Base-by-base conservation (phyloP, 1,139 yeast genomes). In the Meyerozyma carpophila region DNA sequence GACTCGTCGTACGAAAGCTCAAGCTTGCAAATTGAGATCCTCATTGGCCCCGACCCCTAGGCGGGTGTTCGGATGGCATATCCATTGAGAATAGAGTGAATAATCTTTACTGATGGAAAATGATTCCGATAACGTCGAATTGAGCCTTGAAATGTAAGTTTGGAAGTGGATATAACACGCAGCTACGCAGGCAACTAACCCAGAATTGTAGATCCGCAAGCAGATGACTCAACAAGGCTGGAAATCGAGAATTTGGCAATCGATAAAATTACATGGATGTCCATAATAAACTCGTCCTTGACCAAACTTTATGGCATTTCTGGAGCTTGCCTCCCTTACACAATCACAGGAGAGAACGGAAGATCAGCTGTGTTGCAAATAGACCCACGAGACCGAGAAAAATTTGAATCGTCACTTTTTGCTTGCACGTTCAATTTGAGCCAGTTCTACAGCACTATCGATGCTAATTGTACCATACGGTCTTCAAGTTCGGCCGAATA, bases 311-410 rank as follows among this genome's bases (percentile, higher is more conserved):
- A 51, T 36, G 54, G 54, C 2, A 27, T 51, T 3, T 11, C 26
- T 10, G 37, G 37, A 8, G 27, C 25, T 10, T 16, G 37, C 6
- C n/a, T 34, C 3, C 37, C 37, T 9, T 34, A 10, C 10, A 18
- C 18, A 4, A 20, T 34, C 26, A 21, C 21, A 18, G 26, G 11
- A 26, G 41, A 3, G 53, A 52, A 4, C 45, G 44, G 38, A 49
- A 50, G 3, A 18, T 51, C n/a, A 46, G 46, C 46, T 20, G 37
- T 50, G 14, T 11, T 50, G 32, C 47, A 52, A n/a, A 41, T 51
- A 32, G 44, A 45, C 13, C 10, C 14, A 1, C 45, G 28, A 3
- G 54, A 51, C 34, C 39, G 28, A 26, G 43, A 41, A 10, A 32
- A 40, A 3, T 51, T 49, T 38, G 31, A 26, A 21, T 41, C 43